Percentiles rank a stretch among this genome's conserved stretches.
These are phyloP conservation scores for Neurospora sp. DNA, from an alignment of 495 filamentous ascomycete genomes.

Conservation along the genomic window DNA sequence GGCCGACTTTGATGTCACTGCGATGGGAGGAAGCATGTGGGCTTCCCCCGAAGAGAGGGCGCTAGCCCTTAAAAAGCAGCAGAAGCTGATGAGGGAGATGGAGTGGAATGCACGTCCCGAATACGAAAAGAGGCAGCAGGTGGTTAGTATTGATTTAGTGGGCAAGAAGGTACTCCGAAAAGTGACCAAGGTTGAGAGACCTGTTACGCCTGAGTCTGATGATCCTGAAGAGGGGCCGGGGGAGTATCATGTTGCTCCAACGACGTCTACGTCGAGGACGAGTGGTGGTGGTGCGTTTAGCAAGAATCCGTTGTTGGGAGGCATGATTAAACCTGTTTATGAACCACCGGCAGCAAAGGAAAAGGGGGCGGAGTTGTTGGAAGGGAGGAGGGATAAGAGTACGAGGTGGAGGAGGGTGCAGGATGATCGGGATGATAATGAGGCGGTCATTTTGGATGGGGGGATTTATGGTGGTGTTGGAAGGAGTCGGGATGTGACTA, in stretches of 20 bases:
- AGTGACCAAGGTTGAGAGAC: constrained; percentile 52
- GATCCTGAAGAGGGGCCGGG: constrained; percentile 28
- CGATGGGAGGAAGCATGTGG: constrained; percentile 66
- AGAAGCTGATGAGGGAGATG: constrained; percentile 75
- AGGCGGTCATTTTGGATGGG: constrained; percentile 83
- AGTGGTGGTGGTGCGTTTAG: constrained; percentile 57
- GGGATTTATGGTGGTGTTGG: constrained; percentile 52
- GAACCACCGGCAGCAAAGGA: constrained; percentile 28
- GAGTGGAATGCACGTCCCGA: constrained; percentile 86
- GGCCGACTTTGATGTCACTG: constrained; percentile 72
- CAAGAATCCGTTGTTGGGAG: constrained; percentile 71
- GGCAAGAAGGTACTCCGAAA: constrained; percentile 65
- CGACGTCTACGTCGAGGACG: constrained; percentile 1
- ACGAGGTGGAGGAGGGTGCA: constrained; percentile 80
- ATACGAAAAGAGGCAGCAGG: constrained; percentile 82
- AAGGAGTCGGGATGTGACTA: neutral
- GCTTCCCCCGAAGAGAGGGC: constrained; percentile 80
- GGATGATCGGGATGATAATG: constrained; percentile 83
- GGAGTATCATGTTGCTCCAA: neutral
- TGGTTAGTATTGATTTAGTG: constrained; percentile 76
- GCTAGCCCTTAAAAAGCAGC: constrained; percentile 78
- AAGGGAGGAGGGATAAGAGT: constrained; percentile 30
- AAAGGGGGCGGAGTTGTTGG: constrained; percentile 31
- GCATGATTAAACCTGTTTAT: constrained; percentile 71
- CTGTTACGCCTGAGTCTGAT: constrained; percentile 28